These are phyloP conservation scores for Fagopyrum esculentum DNA, from an alignment of 148 eudicot genomes.

Conservation along the genomic window DNA sequence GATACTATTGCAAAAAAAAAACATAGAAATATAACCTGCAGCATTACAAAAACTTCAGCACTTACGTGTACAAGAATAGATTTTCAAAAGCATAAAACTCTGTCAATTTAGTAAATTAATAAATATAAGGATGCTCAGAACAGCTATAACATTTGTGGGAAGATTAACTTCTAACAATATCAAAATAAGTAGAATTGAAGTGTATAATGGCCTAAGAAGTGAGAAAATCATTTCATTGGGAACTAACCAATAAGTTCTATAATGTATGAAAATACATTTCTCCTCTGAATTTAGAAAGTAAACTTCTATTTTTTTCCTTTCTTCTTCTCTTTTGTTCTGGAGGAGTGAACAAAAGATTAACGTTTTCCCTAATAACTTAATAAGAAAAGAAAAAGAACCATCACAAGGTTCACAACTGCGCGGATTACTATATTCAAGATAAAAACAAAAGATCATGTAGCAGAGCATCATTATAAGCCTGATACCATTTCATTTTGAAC, in stretches of 20 bases:
- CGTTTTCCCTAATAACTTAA: too few species aligned
- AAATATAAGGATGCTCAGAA: conserved; percentile 2
- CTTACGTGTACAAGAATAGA: neutral
- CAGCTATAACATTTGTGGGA: neutral
- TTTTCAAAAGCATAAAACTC: neutral
- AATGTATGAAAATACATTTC: too few species aligned
- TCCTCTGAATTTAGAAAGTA: too few species aligned
- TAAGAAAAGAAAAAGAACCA: too few species aligned
- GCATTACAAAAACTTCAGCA: neutral
- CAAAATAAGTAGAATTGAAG: neutral
- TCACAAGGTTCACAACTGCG: too few species aligned
- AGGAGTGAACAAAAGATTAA: too few species aligned
- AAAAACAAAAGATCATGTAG: neutral
- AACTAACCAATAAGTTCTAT: too few species aligned
- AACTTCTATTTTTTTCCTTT: too few species aligned
- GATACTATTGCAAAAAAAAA: neutral
- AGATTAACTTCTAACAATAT: neutral
- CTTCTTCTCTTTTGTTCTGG: too few species aligned
- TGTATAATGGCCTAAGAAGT: neutral
- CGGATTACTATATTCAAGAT: neutral
- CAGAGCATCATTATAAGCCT: conserved; percentile 1
- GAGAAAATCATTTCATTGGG: neutral
- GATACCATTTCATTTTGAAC: neutral
- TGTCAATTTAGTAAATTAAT: neutral
- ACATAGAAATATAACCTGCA: neutral